Evolutionary conservation across 2,329 filamentous ascomycete genomes (phyloP).

Genomic region (Aureobasidium sp.): DNA sequence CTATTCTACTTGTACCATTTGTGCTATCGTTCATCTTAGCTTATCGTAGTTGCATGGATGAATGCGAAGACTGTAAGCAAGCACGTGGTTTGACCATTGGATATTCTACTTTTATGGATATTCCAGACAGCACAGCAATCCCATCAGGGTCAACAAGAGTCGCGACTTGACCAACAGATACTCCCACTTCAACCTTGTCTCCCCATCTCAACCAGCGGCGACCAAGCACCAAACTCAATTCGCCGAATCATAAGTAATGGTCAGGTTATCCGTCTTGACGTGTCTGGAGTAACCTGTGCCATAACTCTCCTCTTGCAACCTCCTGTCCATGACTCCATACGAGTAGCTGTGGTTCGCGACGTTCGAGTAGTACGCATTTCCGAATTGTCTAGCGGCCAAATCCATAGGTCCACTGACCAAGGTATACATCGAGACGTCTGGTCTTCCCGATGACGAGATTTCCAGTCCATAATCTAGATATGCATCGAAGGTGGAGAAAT

Average conservation of each 20-base stretch:
- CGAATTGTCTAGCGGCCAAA: background rate
- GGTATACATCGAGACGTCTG: background rate
- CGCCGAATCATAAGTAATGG: background rate
- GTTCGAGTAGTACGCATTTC: background rate
- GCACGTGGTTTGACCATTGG: too few species aligned
- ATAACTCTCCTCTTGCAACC: background rate
- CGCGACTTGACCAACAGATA: too few species aligned
- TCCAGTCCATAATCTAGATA: background rate
- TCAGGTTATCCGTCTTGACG: slow-evolving; percentile 1
- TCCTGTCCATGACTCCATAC: slow-evolving; percentile 1
- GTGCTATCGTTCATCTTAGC: too few species aligned
- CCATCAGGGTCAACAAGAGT: too few species aligned
- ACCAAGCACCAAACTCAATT: background rate
- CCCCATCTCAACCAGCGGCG: too few species aligned
- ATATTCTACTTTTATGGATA: too few species aligned
- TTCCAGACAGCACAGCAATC: too few species aligned
- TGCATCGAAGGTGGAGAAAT: background rate
- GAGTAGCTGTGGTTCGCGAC: background rate
- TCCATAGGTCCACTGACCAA: background rate
- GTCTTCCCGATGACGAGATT: background rate
- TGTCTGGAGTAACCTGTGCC: background rate
- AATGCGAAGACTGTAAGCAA: too few species aligned
- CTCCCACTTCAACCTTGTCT: too few species aligned
- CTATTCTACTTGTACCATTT: too few species aligned
- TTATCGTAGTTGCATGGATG: too few species aligned